A percentile compares a stretch with the other conserved stretches of the same genome.
Conservation (phyloP, 2,329 filamentous ascomycete species). For the Pseudocercospora cruenta region DNA sequence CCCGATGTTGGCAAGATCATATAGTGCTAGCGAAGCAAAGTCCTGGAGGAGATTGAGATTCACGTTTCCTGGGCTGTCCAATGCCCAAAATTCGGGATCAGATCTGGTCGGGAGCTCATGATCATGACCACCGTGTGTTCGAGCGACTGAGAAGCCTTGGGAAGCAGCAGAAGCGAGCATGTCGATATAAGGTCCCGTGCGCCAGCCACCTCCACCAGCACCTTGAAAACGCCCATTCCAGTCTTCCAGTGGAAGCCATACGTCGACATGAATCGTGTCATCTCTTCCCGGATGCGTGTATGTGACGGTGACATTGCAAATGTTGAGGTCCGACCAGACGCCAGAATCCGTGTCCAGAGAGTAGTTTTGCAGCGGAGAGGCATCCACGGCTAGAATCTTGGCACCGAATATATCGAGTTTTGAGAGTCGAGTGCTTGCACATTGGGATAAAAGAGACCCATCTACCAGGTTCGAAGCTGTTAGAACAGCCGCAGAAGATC, state of each 20-base stretch:
- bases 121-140: slow-evolving; percentile 35
- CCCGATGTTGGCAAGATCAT: slow-evolving; percentile 41
- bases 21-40: slow-evolving; percentile 37
- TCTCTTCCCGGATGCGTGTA: slow-evolving; percentile 44
- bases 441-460: background rate
- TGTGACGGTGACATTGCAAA: slow-evolving; percentile 44
- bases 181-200: slow-evolving; percentile 24
- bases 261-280: slow-evolving; percentile 40
- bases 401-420: slow-evolving; percentile 13
- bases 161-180: slow-evolving; percentile 27
- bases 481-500: background rate
- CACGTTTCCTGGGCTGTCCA: slow-evolving; percentile 36
- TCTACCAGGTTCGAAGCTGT: background rate
- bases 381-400: slow-evolving; percentile 9
- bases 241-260: slow-evolving; percentile 39
- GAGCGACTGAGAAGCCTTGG: slow-evolving; percentile 32
- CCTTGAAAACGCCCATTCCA: slow-evolving; percentile 45
- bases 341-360: slow-evolving; percentile 3
- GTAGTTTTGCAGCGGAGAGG: slow-evolving; percentile 8
- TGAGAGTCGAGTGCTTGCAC: background rate
- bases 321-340: slow-evolving; percentile 20
- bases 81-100: slow-evolving; percentile 26
- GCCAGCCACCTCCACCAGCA: slow-evolving; percentile 45
- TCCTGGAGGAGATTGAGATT: slow-evolving; percentile 39
- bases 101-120: slow-evolving; percentile 18